phyloP scores from a whole-genome alignment of 176 grass and related monocot genomes.

The Saccharum spontaneum region DNA sequence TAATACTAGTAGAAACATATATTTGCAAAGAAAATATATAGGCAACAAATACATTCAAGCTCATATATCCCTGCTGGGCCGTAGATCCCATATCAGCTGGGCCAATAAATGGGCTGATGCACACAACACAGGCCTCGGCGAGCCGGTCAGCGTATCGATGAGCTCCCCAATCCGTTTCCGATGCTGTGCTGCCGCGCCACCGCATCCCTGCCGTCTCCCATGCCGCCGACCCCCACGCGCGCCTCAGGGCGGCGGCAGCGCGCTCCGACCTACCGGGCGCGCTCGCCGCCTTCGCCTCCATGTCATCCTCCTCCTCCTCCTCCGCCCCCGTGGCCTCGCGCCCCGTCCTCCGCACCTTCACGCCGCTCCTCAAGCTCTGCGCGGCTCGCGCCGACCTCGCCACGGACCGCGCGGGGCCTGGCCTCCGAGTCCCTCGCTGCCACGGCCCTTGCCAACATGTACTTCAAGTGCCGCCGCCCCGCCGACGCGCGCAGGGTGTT shows the following conservation, averaged over 20 bases:
- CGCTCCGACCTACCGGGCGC: constrained; percentile 6
- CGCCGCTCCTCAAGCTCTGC: constrained; percentile 43
- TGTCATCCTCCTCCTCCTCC: not conserved
- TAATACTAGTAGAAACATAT: too few relatives aligned
- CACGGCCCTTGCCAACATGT: constrained; percentile 49
- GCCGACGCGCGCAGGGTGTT: constrained; percentile 46
- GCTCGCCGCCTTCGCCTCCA: constrained; percentile 34
- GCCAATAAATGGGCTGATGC: too few relatives aligned
- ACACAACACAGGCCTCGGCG: too few relatives aligned
- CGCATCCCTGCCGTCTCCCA: not conserved
- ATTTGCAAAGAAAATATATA: too few relatives aligned
- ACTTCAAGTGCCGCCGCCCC: constrained; percentile 46
- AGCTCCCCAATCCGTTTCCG: too few relatives aligned
- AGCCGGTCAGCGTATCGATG: too few relatives aligned
- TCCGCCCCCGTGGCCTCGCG: not conserved
- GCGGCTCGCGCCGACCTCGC: constrained; percentile 16
- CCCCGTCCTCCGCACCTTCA: constrained; percentile 47
- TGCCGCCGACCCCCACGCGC: not conserved
- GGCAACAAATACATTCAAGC: too few relatives aligned
- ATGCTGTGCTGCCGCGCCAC: too few relatives aligned
- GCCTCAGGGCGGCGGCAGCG: constrained; percentile 1
- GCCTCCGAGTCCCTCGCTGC: not conserved
- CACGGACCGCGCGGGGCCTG: not conserved
- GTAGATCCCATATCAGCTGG: too few relatives aligned
- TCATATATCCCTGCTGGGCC: too few relatives aligned